Base-by-base conservation (phyloP, 441 rosid species). In the Biscutella laevigata region DNA sequence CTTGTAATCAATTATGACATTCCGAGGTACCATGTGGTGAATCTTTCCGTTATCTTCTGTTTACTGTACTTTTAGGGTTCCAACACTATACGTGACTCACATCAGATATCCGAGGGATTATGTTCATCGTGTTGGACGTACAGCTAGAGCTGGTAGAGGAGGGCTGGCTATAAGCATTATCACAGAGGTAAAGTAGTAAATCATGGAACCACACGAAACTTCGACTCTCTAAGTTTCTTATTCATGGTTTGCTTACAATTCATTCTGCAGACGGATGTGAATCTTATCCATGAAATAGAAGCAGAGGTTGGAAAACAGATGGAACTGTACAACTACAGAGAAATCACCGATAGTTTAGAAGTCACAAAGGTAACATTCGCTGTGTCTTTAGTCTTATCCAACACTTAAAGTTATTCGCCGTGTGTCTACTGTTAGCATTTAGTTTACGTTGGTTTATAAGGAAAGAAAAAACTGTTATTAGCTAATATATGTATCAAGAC, bases 101-200 rank as follows among this genome's bases (percentile, higher is more conserved):
- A 71, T 61, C 72, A 92, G 97, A 74, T 71, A 64, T 71, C 82
- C 95, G 5, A 82, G 86, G 62, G 99, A 92, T 71, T 92, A 92
- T 67, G 89, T 84, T 39, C 99, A 92, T 74, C 95, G 94, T 62
- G 99, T 88, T 13, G 97, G 99, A 24, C 94, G 95, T 74, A 88
- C 97, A 30, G 97, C 99, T 53, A 84, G 97, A 71, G 99, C 95
- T 66, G 94, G 99, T 52, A 76, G 97, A 81, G 89, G 79, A 68
- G 94, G 99, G 14, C 61, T 84, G 67, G 92, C 97, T 52, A 58
- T 88, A 41, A 92, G 94, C 77, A 75, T 86, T 59, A 60, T 86
- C 56, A 73, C 94, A 7, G 77, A 85, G 94, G 96, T 88, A 73
- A 69, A 44, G 51, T 43, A 10, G 19, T 14, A 6, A 28, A 48